Percentiles rank a stretch among this genome's conserved stretches.
Evolutionary conservation across 495 filamentous ascomycete species (phyloP).

Genomic region (Penicillium subrubescens): DNA sequence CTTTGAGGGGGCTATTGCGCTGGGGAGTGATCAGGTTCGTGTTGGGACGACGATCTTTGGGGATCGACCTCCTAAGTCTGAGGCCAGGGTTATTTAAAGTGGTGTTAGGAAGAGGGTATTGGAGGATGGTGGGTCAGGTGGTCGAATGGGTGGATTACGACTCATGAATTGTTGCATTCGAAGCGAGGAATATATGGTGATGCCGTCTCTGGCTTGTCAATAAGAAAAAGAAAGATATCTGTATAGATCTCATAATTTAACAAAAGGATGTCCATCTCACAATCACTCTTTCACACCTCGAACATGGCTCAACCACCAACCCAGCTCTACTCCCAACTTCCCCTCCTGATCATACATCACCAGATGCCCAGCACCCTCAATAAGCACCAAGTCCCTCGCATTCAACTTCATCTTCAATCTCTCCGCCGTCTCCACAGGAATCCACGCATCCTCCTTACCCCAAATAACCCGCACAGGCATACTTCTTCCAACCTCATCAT

Average conservation of each 20-base stretch:
- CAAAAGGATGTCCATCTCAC: too few relatives aligned
- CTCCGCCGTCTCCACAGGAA: conserved; percentile 31
- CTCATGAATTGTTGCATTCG: conserved; percentile 23
- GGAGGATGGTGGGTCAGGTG: not conserved
- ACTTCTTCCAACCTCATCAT: conserved; percentile 26
- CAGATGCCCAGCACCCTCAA: conserved; percentile 39
- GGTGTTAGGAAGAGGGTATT: not conserved
- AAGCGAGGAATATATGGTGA: not conserved
- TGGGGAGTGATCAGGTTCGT: conserved; percentile 92
- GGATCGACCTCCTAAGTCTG: conserved; percentile 68
- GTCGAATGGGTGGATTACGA: conserved; percentile 8
- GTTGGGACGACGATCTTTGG: conserved; percentile 95
- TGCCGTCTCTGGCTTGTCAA: not conserved
- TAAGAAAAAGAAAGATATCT: too few relatives aligned
- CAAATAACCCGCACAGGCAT: conserved; percentile 36
- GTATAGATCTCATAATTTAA: too few relatives aligned
- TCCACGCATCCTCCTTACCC: conserved; percentile 38
- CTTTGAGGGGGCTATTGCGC: conserved; percentile 83
- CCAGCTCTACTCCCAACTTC: conserved; percentile 32
- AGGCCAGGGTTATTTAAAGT: conserved; percentile 53
- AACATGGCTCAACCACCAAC: conserved; percentile 21
- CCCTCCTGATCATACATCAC: conserved; percentile 38
- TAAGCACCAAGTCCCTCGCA: conserved; percentile 24
- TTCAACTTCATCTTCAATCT: conserved; percentile 23
- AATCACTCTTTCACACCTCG: not conserved